A percentile compares a stretch with the other conserved stretches of the same genome.
These are phyloP conservation scores for Cornus florida DNA, from an alignment of 148 eudicot species.

Conservation along the genomic window DNA sequence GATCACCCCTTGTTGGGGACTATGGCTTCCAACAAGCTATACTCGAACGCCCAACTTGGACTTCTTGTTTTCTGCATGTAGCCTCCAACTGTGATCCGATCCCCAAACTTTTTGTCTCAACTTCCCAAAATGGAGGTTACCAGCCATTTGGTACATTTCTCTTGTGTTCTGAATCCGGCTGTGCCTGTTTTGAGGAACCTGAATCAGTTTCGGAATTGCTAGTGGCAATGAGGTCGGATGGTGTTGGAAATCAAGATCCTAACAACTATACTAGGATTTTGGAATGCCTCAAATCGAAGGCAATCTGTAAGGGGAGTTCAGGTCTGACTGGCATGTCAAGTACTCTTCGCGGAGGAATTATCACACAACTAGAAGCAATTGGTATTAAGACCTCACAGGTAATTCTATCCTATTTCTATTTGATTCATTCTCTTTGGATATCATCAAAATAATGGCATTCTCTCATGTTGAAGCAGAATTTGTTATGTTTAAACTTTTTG, in stretches of 20 bases:
- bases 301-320: conserved; percentile 18
- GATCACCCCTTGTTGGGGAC: conserved; percentile 36
- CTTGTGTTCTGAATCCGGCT: too few relatives aligned
- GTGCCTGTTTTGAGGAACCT: too few relatives aligned
- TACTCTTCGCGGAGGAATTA: conserved; percentile 25
- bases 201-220: conserved; percentile 22
- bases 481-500: too few relatives aligned
- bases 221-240: not conserved
- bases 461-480: too few relatives aligned
- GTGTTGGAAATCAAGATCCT: conserved; percentile 1
- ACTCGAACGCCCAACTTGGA: conserved; percentile 29
- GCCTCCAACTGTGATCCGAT: conserved; percentile 18
- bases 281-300: not conserved
- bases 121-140: too few relatives aligned
- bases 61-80: conserved; percentile 26
- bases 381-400: conserved; percentile 12
- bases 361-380: conserved; percentile 16
- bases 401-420: not conserved
- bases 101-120: conserved; percentile 7
- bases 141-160: too few relatives aligned
- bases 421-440: too few relatives aligned
- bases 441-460: too few relatives aligned
- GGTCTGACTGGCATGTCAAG: not conserved
- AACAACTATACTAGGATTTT: conserved; percentile 20
- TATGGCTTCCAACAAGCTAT: conserved; percentile 28